Conservation (phyloP, 75 land plant species). For the Pinus albicaulis region DNA sequence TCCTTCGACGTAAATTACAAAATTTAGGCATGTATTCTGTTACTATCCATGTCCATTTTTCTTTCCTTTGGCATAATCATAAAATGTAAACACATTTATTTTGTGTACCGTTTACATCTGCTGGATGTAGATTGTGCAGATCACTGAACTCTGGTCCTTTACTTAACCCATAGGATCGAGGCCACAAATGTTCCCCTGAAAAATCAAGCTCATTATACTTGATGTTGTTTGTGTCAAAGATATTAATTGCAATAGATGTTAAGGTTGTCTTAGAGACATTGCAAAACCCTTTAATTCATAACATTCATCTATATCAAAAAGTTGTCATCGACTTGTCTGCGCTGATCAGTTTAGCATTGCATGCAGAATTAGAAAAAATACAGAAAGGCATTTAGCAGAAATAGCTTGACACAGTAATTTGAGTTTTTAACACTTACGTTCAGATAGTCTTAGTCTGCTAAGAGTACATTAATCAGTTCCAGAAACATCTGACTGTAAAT, state of each 20-base stretch:
- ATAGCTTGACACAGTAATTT: not conserved
- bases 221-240: not conserved
- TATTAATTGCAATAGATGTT: not conserved
- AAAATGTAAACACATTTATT: not conserved
- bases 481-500: not conserved
- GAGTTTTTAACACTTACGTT: not conserved
- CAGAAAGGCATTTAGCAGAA: not conserved
- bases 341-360: not conserved
- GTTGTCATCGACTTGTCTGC: not conserved
- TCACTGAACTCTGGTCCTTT: slow-evolving; percentile 65
- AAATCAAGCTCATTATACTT: slow-evolving; percentile 3
- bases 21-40: not conserved
- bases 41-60: not conserved
- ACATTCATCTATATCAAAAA: not conserved
- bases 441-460: not conserved
- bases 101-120: slow-evolving; percentile 64
- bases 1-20: not conserved
- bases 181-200: slow-evolving; percentile 86
- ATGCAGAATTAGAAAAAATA: not conserved
- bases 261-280: not conserved
- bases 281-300: not conserved
- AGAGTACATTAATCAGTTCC: not conserved
- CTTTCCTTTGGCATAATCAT: not conserved
- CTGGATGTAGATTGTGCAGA: slow-evolving; percentile 74
- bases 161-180: slow-evolving; percentile 65